Conservation (phyloP, 2,329 filamentous ascomycete genomes). For the Nemania sp. region DNA sequence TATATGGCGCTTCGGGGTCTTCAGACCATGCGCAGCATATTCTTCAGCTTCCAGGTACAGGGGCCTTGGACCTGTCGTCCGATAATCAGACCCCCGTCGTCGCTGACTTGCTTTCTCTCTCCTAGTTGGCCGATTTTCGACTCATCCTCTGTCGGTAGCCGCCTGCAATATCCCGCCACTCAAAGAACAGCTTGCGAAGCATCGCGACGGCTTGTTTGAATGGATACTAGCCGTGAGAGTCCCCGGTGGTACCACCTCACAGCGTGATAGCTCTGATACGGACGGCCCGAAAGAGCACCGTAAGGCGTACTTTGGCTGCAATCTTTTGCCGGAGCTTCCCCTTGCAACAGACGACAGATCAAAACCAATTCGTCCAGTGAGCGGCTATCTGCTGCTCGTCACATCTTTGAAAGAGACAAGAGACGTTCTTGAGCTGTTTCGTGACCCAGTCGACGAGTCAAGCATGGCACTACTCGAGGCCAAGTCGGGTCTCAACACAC, state of each 20-base stretch:
- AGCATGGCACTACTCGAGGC: slow-evolving; percentile 32
- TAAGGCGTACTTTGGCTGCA: slow-evolving; percentile 56
- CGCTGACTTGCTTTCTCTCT: slow-evolving; percentile 19
- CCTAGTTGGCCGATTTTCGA: slow-evolving; percentile 34
- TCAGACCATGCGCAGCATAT: slow-evolving; percentile 27
- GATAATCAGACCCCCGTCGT: background rate
- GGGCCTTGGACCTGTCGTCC: background rate
- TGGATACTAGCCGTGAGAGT: slow-evolving; percentile 38
- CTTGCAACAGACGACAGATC: slow-evolving; percentile 31
- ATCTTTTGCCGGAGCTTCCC: slow-evolving; percentile 50
- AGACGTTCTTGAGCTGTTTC: slow-evolving; percentile 30
- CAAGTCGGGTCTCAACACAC: slow-evolving; percentile 22
- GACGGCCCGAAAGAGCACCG: slow-evolving; percentile 22
- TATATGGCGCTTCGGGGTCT: slow-evolving; percentile 22
- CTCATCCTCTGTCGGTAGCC: slow-evolving; percentile 38
- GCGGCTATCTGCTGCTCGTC: slow-evolving; percentile 51
- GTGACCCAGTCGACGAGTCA: slow-evolving; percentile 12
- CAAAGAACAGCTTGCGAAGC: slow-evolving; percentile 39
- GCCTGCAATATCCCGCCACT: slow-evolving; percentile 36
- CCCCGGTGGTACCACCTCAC: slow-evolving; percentile 16
- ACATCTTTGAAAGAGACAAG: slow-evolving; percentile 36
- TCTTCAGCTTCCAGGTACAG: slow-evolving; percentile 38
- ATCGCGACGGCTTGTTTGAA: slow-evolving; percentile 39
- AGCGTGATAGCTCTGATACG: slow-evolving; percentile 24
- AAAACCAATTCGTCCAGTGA: slow-evolving; percentile 38